phyloP scores from a whole-genome alignment of 2,329 filamentous ascomycete genomes.

The Annulohypoxylon truncatum region DNA sequence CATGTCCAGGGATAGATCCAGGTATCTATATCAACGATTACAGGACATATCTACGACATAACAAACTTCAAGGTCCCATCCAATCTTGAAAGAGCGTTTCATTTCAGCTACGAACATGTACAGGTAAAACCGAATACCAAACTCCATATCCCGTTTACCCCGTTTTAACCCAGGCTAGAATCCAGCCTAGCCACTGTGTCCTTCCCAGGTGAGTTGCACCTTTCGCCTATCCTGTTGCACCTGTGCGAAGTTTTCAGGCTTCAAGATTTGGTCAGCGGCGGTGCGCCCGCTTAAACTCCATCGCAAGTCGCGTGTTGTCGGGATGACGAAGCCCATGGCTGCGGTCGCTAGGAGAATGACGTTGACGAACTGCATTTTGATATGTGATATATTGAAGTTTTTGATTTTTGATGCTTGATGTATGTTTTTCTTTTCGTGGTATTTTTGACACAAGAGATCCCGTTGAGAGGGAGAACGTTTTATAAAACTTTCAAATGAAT shows the following conservation, averaged over 20 bases:
- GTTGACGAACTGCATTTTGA: constrained; percentile 39
- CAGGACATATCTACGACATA: background rate
- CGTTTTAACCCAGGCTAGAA: constrained; percentile 12
- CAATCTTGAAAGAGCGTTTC: constrained; percentile 3
- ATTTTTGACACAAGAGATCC: background rate
- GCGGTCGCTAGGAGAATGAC: constrained; percentile 34
- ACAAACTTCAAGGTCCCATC: background rate
- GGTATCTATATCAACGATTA: background rate
- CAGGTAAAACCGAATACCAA: background rate
- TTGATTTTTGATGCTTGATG: background rate
- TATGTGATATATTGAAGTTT: background rate
- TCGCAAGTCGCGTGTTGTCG: constrained; percentile 12
- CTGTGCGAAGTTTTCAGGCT: constrained; percentile 33
- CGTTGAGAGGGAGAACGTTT: background rate
- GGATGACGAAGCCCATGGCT: constrained; percentile 36
- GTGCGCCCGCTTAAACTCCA: background rate
- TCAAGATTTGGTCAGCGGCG: constrained; percentile 19
- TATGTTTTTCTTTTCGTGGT: background rate
- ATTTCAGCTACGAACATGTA: background rate
- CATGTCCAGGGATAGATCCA: background rate
- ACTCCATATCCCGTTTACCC: constrained; percentile 1
- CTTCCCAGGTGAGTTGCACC: constrained; percentile 17
- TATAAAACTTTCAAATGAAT: constrained; percentile 23
- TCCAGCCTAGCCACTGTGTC: constrained; percentile 27
- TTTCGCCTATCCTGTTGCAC: constrained; percentile 39